Percentiles rank a stretch among this genome's conserved stretches.
phyloP scores from a whole-genome alignment of 257 asterid species.

The Nemophila menziesii region DNA sequence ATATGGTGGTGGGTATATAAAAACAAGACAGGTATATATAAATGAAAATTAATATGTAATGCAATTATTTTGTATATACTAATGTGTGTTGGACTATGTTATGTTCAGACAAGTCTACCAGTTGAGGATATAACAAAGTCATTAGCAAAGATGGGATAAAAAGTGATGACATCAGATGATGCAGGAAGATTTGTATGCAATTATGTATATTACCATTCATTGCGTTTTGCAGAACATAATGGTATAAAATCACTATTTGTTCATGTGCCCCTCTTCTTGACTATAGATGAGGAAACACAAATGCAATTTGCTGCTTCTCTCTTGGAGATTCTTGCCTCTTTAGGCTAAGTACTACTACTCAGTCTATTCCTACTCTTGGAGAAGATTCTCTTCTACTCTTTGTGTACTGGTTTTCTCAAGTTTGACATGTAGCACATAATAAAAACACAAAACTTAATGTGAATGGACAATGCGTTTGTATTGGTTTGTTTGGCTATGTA shows the following conservation, averaged over 20 bases:
- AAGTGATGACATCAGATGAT: constrained; percentile 74
- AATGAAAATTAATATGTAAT: too few species aligned
- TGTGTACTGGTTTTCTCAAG: too few species aligned
- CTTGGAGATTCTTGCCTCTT: constrained; percentile 66
- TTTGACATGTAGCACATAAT: too few species aligned
- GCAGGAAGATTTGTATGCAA: constrained; percentile 96
- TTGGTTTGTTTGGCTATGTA: too few species aligned
- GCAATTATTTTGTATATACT: too few species aligned
- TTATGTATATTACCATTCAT: constrained; percentile 84
- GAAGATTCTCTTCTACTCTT: too few species aligned
- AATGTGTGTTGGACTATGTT: constrained; percentile 1
- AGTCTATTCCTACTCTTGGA: too few species aligned
- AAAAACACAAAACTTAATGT: too few species aligned
- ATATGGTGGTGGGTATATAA: constrained; percentile 33
- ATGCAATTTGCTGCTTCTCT: constrained; percentile 81
- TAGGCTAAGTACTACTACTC: too few species aligned
- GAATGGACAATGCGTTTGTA: too few species aligned
- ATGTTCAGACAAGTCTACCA: constrained; percentile 51
- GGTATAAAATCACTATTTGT: constrained; percentile 72
- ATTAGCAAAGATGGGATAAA: constrained; percentile 68
- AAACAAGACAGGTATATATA: constrained; percentile 42
- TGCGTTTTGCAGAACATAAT: constrained; percentile 78
- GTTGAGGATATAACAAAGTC: constrained; percentile 54
- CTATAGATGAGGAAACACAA: constrained; percentile 80
- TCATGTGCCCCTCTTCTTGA: constrained; percentile 90